These are phyloP conservation scores for Carpediemonas membranifera DNA, from an alignment of 78 protist genomes.

Conservation along the genomic window DNA sequence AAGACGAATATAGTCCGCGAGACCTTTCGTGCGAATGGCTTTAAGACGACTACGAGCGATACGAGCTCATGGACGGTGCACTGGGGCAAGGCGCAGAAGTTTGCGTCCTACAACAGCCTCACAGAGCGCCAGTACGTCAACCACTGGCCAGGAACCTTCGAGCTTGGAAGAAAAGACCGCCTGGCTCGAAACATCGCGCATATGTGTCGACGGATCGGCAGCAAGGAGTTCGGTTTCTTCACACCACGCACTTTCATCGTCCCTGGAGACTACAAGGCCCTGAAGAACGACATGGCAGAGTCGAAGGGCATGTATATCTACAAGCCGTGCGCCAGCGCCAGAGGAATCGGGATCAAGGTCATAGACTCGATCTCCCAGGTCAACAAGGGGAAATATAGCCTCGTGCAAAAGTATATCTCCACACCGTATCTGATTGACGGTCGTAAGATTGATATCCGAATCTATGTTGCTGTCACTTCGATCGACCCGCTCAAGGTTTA, in stretches of 20 bases:
- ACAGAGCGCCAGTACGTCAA: not conserved
- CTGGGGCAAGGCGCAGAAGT: too few species aligned
- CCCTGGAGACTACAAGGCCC: not conserved
- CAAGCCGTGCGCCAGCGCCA: conserved; percentile 4
- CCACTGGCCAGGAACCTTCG: conserved; percentile 3
- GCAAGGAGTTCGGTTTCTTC: not conserved
- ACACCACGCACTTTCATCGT: conserved; percentile 1
- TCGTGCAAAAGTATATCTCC: not conserved
- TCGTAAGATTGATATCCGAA: not conserved
- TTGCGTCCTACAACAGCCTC: too few species aligned
- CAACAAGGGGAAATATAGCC: not conserved
- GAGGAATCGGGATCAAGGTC: not conserved
- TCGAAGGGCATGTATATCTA: not conserved
- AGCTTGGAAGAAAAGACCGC: not conserved
- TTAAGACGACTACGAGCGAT: too few species aligned
- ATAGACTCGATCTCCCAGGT: not conserved
- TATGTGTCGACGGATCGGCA: not conserved
- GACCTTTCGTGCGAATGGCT: too few species aligned
- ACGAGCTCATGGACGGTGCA: too few species aligned
- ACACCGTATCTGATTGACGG: not conserved
- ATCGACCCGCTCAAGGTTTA: not conserved
- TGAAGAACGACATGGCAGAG: not conserved
- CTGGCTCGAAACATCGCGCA: not conserved
- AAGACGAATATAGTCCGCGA: too few species aligned
- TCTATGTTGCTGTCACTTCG: not conserved